These are phyloP conservation scores for Rhododendron vialii DNA, from an alignment of 148 eudicot species.

Conservation along the genomic window DNA sequence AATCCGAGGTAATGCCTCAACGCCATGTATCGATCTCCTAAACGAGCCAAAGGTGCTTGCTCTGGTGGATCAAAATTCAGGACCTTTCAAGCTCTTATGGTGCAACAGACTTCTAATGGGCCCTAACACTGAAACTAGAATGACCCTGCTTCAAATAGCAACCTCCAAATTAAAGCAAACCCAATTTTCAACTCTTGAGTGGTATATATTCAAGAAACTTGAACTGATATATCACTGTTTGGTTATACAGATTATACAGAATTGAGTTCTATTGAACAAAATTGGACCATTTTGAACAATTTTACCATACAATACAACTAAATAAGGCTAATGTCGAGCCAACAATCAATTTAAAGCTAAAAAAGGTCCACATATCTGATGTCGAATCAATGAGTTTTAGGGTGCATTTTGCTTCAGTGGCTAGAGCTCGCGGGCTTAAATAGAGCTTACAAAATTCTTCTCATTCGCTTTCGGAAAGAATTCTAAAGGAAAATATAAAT, in stretches of 20 bases:
- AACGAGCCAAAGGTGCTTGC: neutral
- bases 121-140: neutral
- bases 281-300: neutral
- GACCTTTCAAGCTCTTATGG: neutral
- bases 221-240: neutral
- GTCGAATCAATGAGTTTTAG: neutral
- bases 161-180: neutral
- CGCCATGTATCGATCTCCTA: constrained; percentile 39
- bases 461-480: neutral
- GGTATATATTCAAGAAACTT: neutral
- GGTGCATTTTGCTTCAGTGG: neutral
- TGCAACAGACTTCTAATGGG: neutral
- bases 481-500: neutral
- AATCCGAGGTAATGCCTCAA: constrained; percentile 73
- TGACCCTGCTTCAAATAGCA: neutral
- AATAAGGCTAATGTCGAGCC: neutral
- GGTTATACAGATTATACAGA: neutral
- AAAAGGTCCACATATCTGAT: neutral
- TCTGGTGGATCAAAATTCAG: neutral
- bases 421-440: neutral
- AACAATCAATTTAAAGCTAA: neutral
- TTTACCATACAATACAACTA: neutral
- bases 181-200: neutral
- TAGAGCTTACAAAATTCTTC: neutral
- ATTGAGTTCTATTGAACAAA: neutral